These are phyloP conservation scores for Spizellomyces punctatus DNA, from an alignment of 192 early-diverging fungal species.

Conservation along the genomic window DNA sequence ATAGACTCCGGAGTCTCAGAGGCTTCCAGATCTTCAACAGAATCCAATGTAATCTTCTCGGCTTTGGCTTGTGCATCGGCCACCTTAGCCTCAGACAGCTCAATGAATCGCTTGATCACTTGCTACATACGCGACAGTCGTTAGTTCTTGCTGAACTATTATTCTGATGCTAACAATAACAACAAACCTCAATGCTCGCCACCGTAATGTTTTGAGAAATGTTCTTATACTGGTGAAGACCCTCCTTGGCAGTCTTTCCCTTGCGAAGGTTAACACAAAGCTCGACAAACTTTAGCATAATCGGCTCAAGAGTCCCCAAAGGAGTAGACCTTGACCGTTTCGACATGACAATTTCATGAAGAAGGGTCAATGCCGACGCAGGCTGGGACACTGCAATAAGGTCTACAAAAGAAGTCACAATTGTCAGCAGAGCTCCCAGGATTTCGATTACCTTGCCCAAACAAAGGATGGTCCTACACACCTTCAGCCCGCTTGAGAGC, in stretches of 20 bases:
- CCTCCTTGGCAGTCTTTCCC: slow-evolving; percentile 93
- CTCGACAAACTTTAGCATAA: slow-evolving; percentile 91
- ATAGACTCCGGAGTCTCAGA: slow-evolving; percentile 96
- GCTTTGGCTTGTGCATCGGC: slow-evolving; percentile 87
- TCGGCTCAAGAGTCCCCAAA: slow-evolving; percentile 83
- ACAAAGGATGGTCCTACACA: slow-evolving; percentile 12
- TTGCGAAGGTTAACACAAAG: slow-evolving; percentile 84
- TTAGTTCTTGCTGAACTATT: too few relatives aligned
- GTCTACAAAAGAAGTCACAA: slow-evolving; percentile 43
- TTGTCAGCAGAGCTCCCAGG: slow-evolving; percentile 3
- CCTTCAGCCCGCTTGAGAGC: slow-evolving; percentile 88
- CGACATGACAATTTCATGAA: slow-evolving; percentile 90
- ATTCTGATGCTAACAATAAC: too few relatives aligned
- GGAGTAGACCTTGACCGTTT: slow-evolving; percentile 85
- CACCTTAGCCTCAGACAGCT: slow-evolving; percentile 84
- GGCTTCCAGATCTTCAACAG: slow-evolving; percentile 94
- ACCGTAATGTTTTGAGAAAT: slow-evolving; percentile 95
- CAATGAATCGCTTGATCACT: slow-evolving; percentile 87
- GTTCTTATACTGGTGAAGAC: slow-evolving; percentile 97
- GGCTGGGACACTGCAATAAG: slow-evolving; percentile 85
- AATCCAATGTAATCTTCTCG: slow-evolving; percentile 81
- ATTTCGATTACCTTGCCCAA: neutral
- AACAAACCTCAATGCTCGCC: slow-evolving; percentile 78
- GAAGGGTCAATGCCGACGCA: slow-evolving; percentile 77
- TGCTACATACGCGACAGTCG: slow-evolving; percentile 45